Evolutionary conservation across 2,329 filamentous ascomycete species (phyloP).

Genomic region (Sarocladiaceae sp.): DNA sequence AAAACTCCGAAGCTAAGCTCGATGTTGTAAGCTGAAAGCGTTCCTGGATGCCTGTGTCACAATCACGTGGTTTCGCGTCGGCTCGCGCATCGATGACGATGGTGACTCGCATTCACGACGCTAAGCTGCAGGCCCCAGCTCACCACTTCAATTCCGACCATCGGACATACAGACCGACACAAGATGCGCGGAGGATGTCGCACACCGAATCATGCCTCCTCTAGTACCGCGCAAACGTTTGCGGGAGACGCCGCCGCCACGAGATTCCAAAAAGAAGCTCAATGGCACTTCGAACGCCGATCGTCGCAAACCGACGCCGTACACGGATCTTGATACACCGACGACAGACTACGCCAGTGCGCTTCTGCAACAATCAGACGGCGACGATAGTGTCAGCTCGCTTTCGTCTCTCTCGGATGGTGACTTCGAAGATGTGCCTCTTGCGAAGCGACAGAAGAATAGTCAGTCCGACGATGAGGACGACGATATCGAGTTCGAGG

Average conservation of each 20-base stretch:
- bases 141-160: neutral
- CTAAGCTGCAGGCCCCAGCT: neutral
- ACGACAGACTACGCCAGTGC: conserved; percentile 39
- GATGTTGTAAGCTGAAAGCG: too few species aligned
- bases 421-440: conserved; percentile 46
- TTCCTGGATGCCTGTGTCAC: neutral
- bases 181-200: neutral
- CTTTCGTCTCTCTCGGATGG: conserved; percentile 52
- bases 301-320: conserved; percentile 51
- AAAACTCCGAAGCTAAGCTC: too few species aligned
- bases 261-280: conserved; percentile 18
- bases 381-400: conserved; percentile 42
- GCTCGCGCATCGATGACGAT: conserved; percentile 23
- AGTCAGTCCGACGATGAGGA: conserved; percentile 20
- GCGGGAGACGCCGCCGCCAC: conserved; percentile 39
- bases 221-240: conserved; percentile 63
- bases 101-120: conserved; percentile 8
- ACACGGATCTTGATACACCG: conserved; percentile 55
- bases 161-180: neutral
- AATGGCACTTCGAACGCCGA: conserved; percentile 14
- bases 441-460: conserved; percentile 37
- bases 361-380: conserved; percentile 38
- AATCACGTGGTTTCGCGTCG: conserved; percentile 26
- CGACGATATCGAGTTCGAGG: conserved; percentile 53
- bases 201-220: conserved; percentile 55